Evolutionary conservation across 306 rosid genomes (phyloP).

Genomic region (Lablab purpureus): DNA sequence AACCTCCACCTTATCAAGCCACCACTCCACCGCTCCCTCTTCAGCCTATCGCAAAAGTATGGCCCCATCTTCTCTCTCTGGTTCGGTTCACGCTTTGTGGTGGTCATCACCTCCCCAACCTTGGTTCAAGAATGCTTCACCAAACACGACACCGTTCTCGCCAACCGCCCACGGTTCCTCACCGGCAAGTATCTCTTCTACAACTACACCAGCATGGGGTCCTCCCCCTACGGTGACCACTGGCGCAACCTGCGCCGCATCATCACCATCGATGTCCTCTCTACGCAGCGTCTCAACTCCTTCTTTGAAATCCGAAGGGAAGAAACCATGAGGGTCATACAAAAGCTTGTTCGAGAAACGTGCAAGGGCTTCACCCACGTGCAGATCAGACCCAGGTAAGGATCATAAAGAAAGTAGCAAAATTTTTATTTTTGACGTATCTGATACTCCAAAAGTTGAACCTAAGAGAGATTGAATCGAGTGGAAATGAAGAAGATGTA

Average conservation of each 20-base stretch:
- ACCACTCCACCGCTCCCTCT: slow-evolving; percentile 48
- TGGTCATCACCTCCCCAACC: slow-evolving; percentile 49
- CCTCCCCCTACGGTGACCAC: slow-evolving; percentile 57
- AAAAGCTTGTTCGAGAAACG: slow-evolving; percentile 34
- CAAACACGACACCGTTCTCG: slow-evolving; percentile 55
- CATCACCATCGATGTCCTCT: slow-evolving; percentile 54
- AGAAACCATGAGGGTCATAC: slow-evolving; percentile 43
- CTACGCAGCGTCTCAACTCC: slow-evolving; percentile 42
- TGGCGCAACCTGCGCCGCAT: slow-evolving; percentile 76
- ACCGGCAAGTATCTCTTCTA: slow-evolving; percentile 54
- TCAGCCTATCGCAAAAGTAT: slow-evolving; percentile 40
- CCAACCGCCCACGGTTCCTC: slow-evolving; percentile 52
- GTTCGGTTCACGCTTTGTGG: slow-evolving; percentile 41
- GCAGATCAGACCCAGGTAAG: slow-evolving; percentile 31
- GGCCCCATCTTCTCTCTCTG: slow-evolving; percentile 44
- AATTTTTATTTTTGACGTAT: too few species aligned
- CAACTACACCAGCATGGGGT: slow-evolving; percentile 47
- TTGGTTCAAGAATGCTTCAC: slow-evolving; percentile 59
- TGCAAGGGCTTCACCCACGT: slow-evolving; percentile 41
- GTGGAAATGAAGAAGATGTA: too few species aligned
- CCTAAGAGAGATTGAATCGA: too few species aligned
- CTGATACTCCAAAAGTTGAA: too few species aligned
- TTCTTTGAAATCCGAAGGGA: slow-evolving; percentile 43
- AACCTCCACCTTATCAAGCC: slow-evolving; percentile 53
- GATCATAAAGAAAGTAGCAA: too few species aligned